Conservation (phyloP, 805 yeast genomes). For the Wickerhamiella siamensis region DNA sequence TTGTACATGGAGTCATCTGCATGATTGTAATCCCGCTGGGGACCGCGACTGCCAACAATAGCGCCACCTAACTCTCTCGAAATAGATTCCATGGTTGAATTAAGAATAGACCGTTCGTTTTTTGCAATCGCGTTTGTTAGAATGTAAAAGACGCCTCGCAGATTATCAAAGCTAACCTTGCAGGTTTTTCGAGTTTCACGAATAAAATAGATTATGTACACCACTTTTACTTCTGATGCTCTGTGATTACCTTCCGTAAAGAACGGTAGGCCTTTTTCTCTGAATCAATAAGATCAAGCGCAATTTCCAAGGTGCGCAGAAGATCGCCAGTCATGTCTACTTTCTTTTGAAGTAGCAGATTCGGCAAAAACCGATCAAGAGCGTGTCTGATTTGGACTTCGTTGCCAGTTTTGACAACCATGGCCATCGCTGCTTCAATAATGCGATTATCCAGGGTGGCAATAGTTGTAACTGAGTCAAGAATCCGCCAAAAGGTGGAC, state of each 20-base stretch:
- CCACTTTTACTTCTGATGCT: neutral
- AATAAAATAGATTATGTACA: neutral
- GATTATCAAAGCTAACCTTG: too few relatives aligned
- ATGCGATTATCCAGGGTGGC: slow-evolving; percentile 13
- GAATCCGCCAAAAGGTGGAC: slow-evolving; percentile 22
- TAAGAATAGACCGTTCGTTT: too few relatives aligned
- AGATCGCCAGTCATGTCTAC: slow-evolving; percentile 10
- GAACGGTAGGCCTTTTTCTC: slow-evolving; percentile 8
- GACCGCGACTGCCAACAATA: slow-evolving; percentile 4
- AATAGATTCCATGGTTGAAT: neutral
- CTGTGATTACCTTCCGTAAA: slow-evolving; percentile 10
- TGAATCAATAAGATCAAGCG: slow-evolving; percentile 17
- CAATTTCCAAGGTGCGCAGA: slow-evolving; percentile 6
- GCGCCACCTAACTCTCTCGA: slow-evolving; percentile 2
- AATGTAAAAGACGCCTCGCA: too few relatives aligned
- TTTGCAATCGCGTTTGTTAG: too few relatives aligned
- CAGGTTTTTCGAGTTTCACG: neutral
- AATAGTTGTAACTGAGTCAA: slow-evolving; percentile 13
- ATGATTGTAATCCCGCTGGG: slow-evolving; percentile 26
- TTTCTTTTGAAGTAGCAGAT: slow-evolving; percentile 3
- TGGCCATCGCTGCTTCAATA: slow-evolving; percentile 16
- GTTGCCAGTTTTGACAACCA: slow-evolving; percentile 22
- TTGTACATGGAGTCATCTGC: slow-evolving; percentile 36
- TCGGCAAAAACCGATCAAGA: slow-evolving; percentile 17
- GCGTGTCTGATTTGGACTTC: slow-evolving; percentile 14